phyloP scores from a whole-genome alignment of 805 yeast species.

The Danielia oregonensis region DNA sequence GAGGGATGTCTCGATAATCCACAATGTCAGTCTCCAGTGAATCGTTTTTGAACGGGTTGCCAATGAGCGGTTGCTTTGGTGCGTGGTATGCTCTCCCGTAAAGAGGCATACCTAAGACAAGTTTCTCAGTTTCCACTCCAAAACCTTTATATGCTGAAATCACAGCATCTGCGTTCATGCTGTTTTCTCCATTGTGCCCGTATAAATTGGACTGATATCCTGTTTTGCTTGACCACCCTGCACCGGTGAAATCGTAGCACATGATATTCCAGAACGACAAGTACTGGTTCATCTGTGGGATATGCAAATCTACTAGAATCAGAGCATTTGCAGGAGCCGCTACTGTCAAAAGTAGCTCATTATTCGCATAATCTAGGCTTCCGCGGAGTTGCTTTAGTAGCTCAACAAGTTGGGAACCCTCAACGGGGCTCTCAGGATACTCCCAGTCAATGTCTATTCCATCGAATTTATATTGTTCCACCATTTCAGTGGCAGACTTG shows the following conservation, averaged over 20 bases:
- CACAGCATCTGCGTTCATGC: constrained; percentile 46
- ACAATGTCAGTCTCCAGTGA: constrained; percentile 33
- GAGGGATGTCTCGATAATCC: constrained; percentile 56
- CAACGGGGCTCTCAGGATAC: constrained; percentile 54
- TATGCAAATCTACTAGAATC: constrained; percentile 38
- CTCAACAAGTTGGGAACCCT: constrained; percentile 42
- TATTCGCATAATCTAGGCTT: constrained; percentile 28
- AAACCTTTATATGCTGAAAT: constrained; percentile 38
- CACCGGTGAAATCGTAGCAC: constrained; percentile 86
- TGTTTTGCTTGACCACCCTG: constrained; percentile 57
- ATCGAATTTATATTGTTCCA: constrained; percentile 65
- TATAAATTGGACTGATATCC: constrained; percentile 69
- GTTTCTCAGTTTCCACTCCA: constrained; percentile 46
- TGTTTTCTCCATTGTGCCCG: constrained; percentile 39
- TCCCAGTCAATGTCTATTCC: constrained; percentile 97
- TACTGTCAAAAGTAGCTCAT: constrained; percentile 50
- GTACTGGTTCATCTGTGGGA: constrained; percentile 53
- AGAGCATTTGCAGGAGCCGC: constrained; percentile 73
- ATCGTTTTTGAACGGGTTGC: constrained; percentile 31
- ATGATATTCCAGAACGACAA: constrained; percentile 78
- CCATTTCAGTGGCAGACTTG: constrained; percentile 41
- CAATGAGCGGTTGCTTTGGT: constrained; percentile 36
- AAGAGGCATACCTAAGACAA: constrained; percentile 82
- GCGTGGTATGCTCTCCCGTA: constrained; percentile 56
- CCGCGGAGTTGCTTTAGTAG: constrained; percentile 40